These are phyloP conservation scores for Carex pumila DNA, from an alignment of 176 grass and related monocot species.

Conservation along the genomic window DNA sequence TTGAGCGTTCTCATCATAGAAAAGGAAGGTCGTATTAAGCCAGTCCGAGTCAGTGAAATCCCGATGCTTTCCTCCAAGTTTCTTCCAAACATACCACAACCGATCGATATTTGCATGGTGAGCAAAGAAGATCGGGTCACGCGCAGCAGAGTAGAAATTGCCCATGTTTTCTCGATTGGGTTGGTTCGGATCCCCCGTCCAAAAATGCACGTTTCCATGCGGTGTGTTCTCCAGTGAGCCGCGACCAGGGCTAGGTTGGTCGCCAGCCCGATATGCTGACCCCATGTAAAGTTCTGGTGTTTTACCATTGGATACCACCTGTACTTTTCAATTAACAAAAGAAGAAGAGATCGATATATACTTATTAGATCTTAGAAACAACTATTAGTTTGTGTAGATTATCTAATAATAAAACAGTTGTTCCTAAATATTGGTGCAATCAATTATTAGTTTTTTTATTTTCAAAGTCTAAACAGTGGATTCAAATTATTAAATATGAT, in stretches of 20 bases:
- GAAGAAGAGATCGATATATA: background rate
- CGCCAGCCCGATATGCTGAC: conserved; percentile 46
- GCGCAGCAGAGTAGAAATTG: conserved; percentile 45
- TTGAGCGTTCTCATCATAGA: conserved; percentile 84
- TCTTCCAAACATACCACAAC: conserved; percentile 51
- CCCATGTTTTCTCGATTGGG: conserved; percentile 62
- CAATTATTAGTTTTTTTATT: too few species aligned
- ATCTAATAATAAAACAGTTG: too few species aligned
- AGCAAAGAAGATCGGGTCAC: conserved; percentile 65
- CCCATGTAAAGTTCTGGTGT: conserved; percentile 52
- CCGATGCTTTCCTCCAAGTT: conserved; percentile 18
- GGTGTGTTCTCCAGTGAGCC: conserved; percentile 43
- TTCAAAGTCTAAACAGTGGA: too few species aligned
- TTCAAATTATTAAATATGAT: too few species aligned
- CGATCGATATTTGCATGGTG: conserved; percentile 63
- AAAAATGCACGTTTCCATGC: conserved; percentile 12
- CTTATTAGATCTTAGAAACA: background rate
- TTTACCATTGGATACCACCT: conserved; percentile 48
- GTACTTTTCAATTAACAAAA: background rate
- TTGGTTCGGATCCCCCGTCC: conserved; percentile 39
- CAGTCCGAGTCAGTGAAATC: conserved; percentile 61
- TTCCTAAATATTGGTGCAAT: too few species aligned
- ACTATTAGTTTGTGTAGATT: background rate
- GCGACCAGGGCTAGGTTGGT: conserved; percentile 25
- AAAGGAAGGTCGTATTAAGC: conserved; percentile 59